phyloP scores from a whole-genome alignment of 2,329 filamentous ascomycete species.

The Acrocalymma vagum region DNA sequence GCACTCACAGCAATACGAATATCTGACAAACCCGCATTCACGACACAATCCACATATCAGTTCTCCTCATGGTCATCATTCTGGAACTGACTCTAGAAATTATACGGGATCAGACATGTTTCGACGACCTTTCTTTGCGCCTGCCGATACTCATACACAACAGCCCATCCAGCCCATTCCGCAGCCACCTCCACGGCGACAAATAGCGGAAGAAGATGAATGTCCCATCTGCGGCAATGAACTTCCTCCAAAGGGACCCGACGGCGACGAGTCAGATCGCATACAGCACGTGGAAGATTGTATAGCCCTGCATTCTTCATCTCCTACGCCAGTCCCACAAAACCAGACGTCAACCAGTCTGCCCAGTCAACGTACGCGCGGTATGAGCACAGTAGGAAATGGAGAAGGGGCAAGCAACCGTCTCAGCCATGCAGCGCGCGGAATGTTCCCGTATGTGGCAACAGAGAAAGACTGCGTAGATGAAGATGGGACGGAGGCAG shows the following conservation, averaged over 20 bases:
- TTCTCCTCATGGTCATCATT: constrained; percentile 8
- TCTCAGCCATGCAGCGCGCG: constrained; percentile 35
- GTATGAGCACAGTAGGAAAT: constrained; percentile 39
- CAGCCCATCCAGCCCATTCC: constrained; percentile 17
- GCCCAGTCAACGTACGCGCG: constrained; percentile 38
- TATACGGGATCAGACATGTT: constrained; percentile 25
- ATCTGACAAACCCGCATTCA: constrained; percentile 16
- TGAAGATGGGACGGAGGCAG: constrained; percentile 60
- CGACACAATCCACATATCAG: constrained; percentile 15
- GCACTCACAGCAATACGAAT: constrained; percentile 19
- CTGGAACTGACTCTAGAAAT: constrained; percentile 16
- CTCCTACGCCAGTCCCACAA: constrained; percentile 21
- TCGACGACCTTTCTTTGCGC: constrained; percentile 20
- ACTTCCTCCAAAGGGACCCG: constrained; percentile 63
- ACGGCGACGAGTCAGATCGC: constrained; percentile 50
- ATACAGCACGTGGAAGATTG: constrained; percentile 56
- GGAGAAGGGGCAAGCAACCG: constrained; percentile 35
- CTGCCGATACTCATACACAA: constrained; percentile 3
- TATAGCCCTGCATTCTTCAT: constrained; percentile 42
- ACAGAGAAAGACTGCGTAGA: constrained; percentile 71
- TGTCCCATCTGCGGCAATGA: constrained; percentile 80
- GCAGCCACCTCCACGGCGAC: constrained; percentile 31
- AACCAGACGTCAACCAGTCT: constrained; percentile 35
- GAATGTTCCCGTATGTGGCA: constrained; percentile 63
- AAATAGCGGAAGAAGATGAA: constrained; percentile 73